These are phyloP conservation scores for Solanum corneliomulleri DNA, from an alignment of 257 asterid species.

Conservation along the genomic window DNA sequence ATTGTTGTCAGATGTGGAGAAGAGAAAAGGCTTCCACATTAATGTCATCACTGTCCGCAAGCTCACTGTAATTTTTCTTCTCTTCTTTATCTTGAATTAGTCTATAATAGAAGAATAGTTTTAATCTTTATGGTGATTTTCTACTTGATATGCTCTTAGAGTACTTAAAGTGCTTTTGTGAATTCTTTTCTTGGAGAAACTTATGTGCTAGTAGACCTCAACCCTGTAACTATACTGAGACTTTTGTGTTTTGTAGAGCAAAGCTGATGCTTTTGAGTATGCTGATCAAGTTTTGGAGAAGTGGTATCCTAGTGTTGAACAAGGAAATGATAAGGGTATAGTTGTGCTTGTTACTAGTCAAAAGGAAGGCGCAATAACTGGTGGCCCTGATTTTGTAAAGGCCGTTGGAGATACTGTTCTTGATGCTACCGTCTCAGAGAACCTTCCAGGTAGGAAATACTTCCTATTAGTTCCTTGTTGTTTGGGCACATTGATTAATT, in stretches of 20 bases:
- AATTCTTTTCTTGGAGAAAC: background rate
- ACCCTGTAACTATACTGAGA: background rate
- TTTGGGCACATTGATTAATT: background rate
- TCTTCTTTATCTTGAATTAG: background rate
- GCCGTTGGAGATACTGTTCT: slow-evolving; percentile 92
- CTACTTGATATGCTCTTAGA: background rate
- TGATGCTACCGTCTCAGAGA: slow-evolving; percentile 88
- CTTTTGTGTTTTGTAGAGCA: slow-evolving; percentile 45
- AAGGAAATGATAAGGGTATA: slow-evolving; percentile 80
- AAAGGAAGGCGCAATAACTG: slow-evolving; percentile 96
- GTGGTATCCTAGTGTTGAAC: slow-evolving; percentile 88
- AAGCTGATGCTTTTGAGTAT: slow-evolving; percentile 97
- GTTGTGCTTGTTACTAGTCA: slow-evolving; percentile 95
- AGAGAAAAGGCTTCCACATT: slow-evolving; percentile 82
- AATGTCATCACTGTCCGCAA: slow-evolving; percentile 85
- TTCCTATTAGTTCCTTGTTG: background rate
- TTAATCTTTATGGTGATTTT: background rate
- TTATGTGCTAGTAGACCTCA: background rate
- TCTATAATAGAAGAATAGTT: background rate
- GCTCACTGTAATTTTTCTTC: slow-evolving; percentile 58
- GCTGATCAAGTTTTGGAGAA: slow-evolving; percentile 85
- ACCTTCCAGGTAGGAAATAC: slow-evolving; percentile 61
- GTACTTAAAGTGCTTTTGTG: background rate
- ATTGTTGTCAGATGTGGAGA: slow-evolving; percentile 78
- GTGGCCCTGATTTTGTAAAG: slow-evolving; percentile 84